Percentiles rank a stretch among this genome's conserved stretches.
Evolutionary conservation across 768 basidiomycete species (phyloP).

Genomic region (Mycena belliarum): DNA sequence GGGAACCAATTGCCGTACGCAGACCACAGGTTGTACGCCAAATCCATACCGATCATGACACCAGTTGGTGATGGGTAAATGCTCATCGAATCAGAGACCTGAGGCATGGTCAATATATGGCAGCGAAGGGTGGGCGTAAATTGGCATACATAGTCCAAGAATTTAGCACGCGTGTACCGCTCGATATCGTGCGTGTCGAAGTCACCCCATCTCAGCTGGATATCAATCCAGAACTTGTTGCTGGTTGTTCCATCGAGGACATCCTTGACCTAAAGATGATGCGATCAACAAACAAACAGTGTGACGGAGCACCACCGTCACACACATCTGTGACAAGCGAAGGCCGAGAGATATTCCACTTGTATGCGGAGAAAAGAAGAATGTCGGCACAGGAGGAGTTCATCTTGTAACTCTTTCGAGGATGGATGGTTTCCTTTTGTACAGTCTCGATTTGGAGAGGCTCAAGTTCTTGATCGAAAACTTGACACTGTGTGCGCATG

Average conservation of each 20-base stretch:
- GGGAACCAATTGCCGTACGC: slow-evolving; percentile 99
- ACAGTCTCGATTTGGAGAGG: slow-evolving; percentile 98
- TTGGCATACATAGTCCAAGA: slow-evolving; percentile 86
- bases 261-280: slow-evolving; percentile 71
- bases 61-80: slow-evolving; percentile 99
- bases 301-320: slow-evolving; percentile 7
- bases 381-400: slow-evolving; percentile 99
- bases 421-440: slow-evolving; percentile 99
- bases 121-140: background rate
- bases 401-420: slow-evolving; percentile 99
- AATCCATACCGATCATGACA: slow-evolving; percentile 97
- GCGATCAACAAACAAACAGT: slow-evolving; percentile 3
- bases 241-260: slow-evolving; percentile 96
- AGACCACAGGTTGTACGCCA: slow-evolving; percentile 98
- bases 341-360: slow-evolving; percentile 98
- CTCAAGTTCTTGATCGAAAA: slow-evolving; percentile 98
- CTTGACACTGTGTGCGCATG: slow-evolving; percentile 69
- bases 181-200: slow-evolving; percentile 99
- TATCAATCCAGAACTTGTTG: slow-evolving; percentile 98
- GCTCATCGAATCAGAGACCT: slow-evolving; percentile 96
- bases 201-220: slow-evolving; percentile 95
- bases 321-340: slow-evolving; percentile 91
- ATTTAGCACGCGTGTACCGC: slow-evolving; percentile 97
- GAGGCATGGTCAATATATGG: background rate
- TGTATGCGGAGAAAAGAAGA: slow-evolving; percentile 92